Conservation (phyloP, 1,139 yeast genomes). For the Arxiozyma slooffiae region DNA sequence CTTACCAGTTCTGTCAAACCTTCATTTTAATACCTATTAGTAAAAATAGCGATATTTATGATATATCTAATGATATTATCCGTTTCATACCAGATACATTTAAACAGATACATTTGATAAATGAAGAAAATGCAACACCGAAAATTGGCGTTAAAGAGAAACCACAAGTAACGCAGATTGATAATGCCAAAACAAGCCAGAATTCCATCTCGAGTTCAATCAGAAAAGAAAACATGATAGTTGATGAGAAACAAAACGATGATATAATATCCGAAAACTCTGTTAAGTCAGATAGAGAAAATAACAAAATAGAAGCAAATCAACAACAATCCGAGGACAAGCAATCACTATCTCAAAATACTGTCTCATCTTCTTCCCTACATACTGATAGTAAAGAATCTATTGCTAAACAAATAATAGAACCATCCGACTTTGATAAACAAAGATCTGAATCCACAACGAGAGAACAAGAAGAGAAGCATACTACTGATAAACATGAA, state of each 20-base stretch:
- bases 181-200: slow-evolving; percentile 4
- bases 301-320: slow-evolving; percentile 2
- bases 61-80: slow-evolving; percentile 57
- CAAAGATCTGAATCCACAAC: not conserved
- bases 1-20: slow-evolving; percentile 55
- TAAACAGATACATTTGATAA: not conserved
- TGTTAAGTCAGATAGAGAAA: slow-evolving; percentile 2
- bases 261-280: not conserved
- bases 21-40: slow-evolving; percentile 49
- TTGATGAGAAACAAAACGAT: not conserved
- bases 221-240: not conserved
- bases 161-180: not conserved
- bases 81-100: slow-evolving; percentile 42
- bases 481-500: not conserved
- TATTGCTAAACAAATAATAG: not conserved
- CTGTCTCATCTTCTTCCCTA: not conserved
- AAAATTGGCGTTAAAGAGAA: slow-evolving; percentile 4
- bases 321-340: slow-evolving; percentile 1
- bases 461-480: not conserved
- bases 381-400: not conserved
- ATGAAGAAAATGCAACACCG: not conserved
- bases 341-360: not conserved
- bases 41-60: slow-evolving; percentile 42
- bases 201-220: not conserved
- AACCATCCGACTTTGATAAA: not conserved